Base-by-base conservation (phyloP, 2,329 filamentous ascomycete genomes). In the Microsporum ferrugineum region DNA sequence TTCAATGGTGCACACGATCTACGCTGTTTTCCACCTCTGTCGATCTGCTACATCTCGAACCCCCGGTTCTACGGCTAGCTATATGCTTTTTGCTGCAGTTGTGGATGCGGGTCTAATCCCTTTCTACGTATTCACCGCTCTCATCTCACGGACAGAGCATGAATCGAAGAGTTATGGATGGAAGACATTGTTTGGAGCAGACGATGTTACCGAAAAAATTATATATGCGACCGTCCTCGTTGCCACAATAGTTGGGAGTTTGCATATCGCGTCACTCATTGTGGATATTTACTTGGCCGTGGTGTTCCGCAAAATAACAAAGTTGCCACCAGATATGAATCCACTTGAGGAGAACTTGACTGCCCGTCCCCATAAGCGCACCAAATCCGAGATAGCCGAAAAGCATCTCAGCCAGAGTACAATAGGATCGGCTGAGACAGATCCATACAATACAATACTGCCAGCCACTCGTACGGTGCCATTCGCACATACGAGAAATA, bases 271-370 rank as follows among this genome's bases (percentile, higher is more conserved):
- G 7, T 89, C 89, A 1, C 73, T 94, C 1, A 73, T 78, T 17
- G 77, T 95, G 39, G 89, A 89, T 3, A 71, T 89, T 36, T 96
- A 88, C 75, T 79, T 97, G 31, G 84, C 85, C 14, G 71, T 88
- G 59, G 83, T 88, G 66, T 97, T 96, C 82, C 84, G 86, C 45
- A 87, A 88, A 69, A 96, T 97, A 68, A 80, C 85, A 3, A 79
- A 81, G 23, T 81, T 96, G 71, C 92, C 92, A 4, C 91, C 92
- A 0, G 92, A 97, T 70, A 90, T 96, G 88, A 97, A 97, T 71
- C 92, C 92, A 1, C 80, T 97, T 12, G 91, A 96, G 71, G 84
- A 88, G 66, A 86, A 92, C 68, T 77, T 95, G 62, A 96, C 91
- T 1, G 85, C 89, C 61, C 79, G 75, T 70, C 72, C 66, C 73